phyloP scores from a whole-genome alignment of 108 stramenopile species.

The Aurantiochytrium sp. region DNA sequence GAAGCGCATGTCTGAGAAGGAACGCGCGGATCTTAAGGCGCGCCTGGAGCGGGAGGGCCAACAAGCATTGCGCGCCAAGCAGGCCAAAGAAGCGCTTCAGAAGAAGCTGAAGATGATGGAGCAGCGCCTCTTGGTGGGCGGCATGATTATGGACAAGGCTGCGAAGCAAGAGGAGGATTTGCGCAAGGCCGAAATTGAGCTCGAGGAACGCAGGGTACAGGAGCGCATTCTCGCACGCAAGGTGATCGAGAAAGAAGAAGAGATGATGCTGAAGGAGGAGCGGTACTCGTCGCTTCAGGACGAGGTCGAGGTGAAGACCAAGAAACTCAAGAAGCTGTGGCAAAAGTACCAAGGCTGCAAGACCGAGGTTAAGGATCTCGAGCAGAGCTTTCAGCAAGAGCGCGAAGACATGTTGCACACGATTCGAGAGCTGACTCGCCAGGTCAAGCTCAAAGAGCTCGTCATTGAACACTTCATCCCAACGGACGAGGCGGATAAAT shows the following conservation, averaged over 20 bases:
- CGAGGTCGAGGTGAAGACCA: slow-evolving; percentile 68
- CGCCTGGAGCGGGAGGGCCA: slow-evolving; percentile 62
- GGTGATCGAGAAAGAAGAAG: slow-evolving; percentile 55
- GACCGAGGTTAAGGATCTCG: slow-evolving; percentile 59
- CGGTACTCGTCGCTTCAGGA: slow-evolving; percentile 56
- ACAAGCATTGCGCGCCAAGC: slow-evolving; percentile 56
- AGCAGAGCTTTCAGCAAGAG: slow-evolving; percentile 69
- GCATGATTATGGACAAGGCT: slow-evolving; percentile 72
- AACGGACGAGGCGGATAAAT: slow-evolving; percentile 49
- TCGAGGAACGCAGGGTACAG: slow-evolving; percentile 55
- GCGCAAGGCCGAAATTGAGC: slow-evolving; percentile 65
- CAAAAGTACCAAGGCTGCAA: slow-evolving; percentile 65
- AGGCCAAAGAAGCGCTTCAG: slow-evolving; percentile 52
- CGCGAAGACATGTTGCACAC: slow-evolving; percentile 70
- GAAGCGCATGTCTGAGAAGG: slow-evolving; percentile 59
- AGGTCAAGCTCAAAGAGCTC: slow-evolving; percentile 77
- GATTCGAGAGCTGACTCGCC: slow-evolving; percentile 68
- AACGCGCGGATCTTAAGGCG: slow-evolving; percentile 52
- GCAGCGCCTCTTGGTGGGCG: slow-evolving; percentile 68
- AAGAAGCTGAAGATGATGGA: slow-evolving; percentile 69
- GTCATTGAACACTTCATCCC: slow-evolving; percentile 66
- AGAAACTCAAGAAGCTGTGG: slow-evolving; percentile 71
- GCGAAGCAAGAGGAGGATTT: slow-evolving; percentile 72
- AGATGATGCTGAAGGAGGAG: slow-evolving; percentile 56
- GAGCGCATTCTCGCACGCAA: slow-evolving; percentile 56